Conservation (phyloP, 768 basidiomycete genomes). For the Serendipita sp. region DNA sequence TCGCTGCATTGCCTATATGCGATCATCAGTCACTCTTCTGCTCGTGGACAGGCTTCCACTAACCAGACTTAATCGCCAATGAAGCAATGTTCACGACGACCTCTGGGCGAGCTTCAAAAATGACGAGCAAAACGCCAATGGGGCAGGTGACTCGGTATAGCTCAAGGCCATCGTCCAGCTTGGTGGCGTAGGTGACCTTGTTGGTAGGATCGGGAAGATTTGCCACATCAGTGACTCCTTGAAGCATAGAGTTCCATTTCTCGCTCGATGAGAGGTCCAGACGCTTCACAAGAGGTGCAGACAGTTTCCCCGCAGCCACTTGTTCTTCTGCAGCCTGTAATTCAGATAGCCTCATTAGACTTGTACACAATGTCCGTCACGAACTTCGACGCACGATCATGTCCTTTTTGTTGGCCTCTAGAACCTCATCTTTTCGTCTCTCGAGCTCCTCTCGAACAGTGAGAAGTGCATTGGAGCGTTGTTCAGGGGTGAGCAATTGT, state of each 20-base stretch:
- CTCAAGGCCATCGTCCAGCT: constrained; percentile 73
- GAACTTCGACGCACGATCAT: constrained; percentile 38
- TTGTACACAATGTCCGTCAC: not conserved
- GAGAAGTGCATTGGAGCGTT: constrained; percentile 56
- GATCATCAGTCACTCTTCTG: not conserved
- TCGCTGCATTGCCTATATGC: constrained; percentile 76
- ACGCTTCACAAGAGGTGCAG: constrained; percentile 65
- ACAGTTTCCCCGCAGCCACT: constrained; percentile 72
- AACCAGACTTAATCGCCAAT: constrained; percentile 91
- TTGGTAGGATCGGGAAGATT: constrained; percentile 76
- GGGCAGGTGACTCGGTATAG: constrained; percentile 91
- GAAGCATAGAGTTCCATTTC: constrained; percentile 91
- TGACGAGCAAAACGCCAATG: constrained; percentile 88
- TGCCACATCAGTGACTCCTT: constrained; percentile 79
- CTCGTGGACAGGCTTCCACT: constrained; percentile 13
- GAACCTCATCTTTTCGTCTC: constrained; percentile 44
- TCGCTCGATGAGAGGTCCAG: constrained; percentile 62
- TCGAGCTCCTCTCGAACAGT: constrained; percentile 54
- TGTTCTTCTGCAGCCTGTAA: constrained; percentile 56
- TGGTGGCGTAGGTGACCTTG: constrained; percentile 70
- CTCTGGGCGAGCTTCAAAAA: constrained; percentile 94
- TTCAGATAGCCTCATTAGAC: not conserved
- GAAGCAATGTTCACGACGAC: constrained; percentile 96
- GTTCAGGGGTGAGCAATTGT: constrained; percentile 53
- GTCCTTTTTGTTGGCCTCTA: constrained; percentile 70